These are phyloP conservation scores for Leishmania arabica DNA, from an alignment of 208 protist species.

Conservation along the genomic window DNA sequence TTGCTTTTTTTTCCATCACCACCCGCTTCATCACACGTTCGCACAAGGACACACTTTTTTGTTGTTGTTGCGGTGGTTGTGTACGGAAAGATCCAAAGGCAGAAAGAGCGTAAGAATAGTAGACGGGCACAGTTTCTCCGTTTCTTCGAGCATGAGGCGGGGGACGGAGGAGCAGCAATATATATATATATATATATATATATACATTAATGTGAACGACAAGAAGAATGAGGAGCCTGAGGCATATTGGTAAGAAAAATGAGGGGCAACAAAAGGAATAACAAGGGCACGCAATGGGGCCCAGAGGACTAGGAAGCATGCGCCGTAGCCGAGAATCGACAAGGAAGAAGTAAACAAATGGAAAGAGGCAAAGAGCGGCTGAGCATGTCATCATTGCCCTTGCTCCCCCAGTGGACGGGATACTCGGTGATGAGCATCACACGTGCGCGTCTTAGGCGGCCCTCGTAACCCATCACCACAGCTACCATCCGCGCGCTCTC, in stretches of 20 bases:
- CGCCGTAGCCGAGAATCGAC: neutral
- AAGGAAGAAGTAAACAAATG: conserved; percentile 10
- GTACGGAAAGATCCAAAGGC: neutral
- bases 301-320: neutral
- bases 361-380: neutral
- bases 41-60: neutral
- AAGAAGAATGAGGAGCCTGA: neutral
- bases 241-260: neutral
- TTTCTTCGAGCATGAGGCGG: neutral
- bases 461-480: neutral
- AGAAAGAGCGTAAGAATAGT: neutral
- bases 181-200: neutral
- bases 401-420: neutral
- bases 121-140: neutral
- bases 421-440: neutral
- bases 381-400: neutral
- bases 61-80: too few species aligned
- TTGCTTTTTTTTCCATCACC: neutral
- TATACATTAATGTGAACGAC: neutral
- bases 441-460: neutral
- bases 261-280: neutral
- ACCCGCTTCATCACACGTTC: neutral
- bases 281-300: neutral
- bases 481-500: neutral
- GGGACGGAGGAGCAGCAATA: neutral